A percentile compares a stretch with the other conserved stretches of the same genome.
Evolutionary conservation across 805 yeast genomes (phyloP).

Genomic region (Candida verbasci): DNA sequence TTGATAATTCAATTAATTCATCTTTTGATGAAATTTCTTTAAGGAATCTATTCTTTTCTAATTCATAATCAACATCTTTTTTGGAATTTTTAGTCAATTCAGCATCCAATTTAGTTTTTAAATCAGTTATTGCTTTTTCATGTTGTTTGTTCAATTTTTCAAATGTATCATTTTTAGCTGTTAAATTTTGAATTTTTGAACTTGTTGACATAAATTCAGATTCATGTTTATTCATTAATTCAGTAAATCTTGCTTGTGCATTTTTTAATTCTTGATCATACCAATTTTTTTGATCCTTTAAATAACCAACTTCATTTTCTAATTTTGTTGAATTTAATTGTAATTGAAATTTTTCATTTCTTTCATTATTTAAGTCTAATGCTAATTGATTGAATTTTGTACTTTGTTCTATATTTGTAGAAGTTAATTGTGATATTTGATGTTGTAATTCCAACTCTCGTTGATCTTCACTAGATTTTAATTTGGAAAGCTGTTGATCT

Average conservation of each 20-base stretch:
- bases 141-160: slow-evolving; percentile 34
- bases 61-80: slow-evolving; percentile 24
- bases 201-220: slow-evolving; percentile 27
- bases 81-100: slow-evolving; percentile 16
- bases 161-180: slow-evolving; percentile 21
- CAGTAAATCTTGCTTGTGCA: slow-evolving; percentile 34
- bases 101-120: slow-evolving; percentile 40
- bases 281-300: slow-evolving; percentile 35
- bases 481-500: slow-evolving; percentile 11
- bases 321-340: slow-evolving; percentile 32
- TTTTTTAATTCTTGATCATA: slow-evolving; percentile 33
- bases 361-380: slow-evolving; percentile 31
- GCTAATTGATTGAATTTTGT: slow-evolving; percentile 30
- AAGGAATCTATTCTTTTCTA: slow-evolving; percentile 45
- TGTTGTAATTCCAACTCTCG: slow-evolving; percentile 25
- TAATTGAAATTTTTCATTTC: slow-evolving; percentile 31
- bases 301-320: slow-evolving; percentile 29
- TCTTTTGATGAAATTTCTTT: slow-evolving; percentile 49
- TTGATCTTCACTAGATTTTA: slow-evolving; percentile 15
- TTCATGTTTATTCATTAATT: slow-evolving; percentile 35
- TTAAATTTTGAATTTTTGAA: slow-evolving; percentile 24
- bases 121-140: slow-evolving; percentile 40
- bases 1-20: slow-evolving; percentile 53
- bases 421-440: slow-evolving; percentile 23
- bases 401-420: slow-evolving; percentile 32